A percentile compares a stretch with the other conserved stretches of the same genome.
Evolutionary conservation across 768 basidiomycete genomes (phyloP).

Genomic region (Leccinellum luteum): DNA sequence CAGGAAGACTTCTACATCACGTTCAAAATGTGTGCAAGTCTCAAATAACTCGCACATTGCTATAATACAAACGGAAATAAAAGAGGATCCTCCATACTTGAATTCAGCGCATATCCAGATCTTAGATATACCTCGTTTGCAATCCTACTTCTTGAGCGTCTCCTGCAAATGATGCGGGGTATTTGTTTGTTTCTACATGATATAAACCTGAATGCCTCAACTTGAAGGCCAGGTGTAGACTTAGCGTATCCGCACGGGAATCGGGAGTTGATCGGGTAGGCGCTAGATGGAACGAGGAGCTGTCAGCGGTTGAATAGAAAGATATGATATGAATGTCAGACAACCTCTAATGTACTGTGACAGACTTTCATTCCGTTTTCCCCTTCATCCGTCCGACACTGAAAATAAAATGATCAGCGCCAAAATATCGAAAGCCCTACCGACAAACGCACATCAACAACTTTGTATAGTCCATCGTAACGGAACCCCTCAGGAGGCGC

Average conservation of each 20-base stretch:
- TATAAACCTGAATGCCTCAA: neutral
- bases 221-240: neutral
- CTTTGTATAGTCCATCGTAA: constrained; percentile 31
- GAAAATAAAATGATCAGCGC: neutral
- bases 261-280: constrained; percentile 22
- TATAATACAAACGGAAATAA: neutral
- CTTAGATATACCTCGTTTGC: neutral
- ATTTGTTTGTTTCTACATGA: neutral
- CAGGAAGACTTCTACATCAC: neutral
- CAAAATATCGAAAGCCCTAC: neutral
- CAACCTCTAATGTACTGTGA: constrained; percentile 28
- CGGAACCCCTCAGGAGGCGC: constrained; percentile 26
- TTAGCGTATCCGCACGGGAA: constrained; percentile 7
- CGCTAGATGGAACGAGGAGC: constrained; percentile 15
- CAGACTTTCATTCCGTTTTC: constrained; percentile 12
- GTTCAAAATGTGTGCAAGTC: neutral
- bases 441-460: constrained; percentile 15
- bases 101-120: neutral
- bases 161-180: neutral
- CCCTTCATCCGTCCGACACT: constrained; percentile 24
- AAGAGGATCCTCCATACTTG: neutral
- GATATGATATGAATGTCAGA: neutral
- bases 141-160: neutral
- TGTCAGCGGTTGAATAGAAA: neutral
- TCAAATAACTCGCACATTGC: neutral